Evolutionary conservation across 768 basidiomycete genomes (phyloP).

Genomic region (Leucosporidium creatinivorum): DNA sequence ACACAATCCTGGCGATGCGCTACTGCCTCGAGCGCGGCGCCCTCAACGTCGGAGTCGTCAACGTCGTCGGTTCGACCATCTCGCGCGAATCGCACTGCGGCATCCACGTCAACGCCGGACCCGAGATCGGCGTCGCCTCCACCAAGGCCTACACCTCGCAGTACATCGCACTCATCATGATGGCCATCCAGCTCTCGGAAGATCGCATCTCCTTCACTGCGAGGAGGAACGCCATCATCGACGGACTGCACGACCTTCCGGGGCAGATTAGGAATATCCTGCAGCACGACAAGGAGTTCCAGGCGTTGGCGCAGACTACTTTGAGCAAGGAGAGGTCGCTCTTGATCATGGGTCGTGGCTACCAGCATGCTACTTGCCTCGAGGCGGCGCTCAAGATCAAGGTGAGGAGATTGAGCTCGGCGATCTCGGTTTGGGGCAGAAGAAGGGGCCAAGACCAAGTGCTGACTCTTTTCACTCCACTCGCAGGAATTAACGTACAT

Average conservation of each 20-base stretch:
- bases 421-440: not conserved
- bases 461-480: not conserved
- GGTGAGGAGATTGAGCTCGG: slow-evolving; percentile 61
- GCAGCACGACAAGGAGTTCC: slow-evolving; percentile 63
- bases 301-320: slow-evolving; percentile 68
- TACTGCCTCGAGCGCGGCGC: slow-evolving; percentile 97
- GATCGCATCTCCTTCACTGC: slow-evolving; percentile 89
- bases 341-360: slow-evolving; percentile 94
- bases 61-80: slow-evolving; percentile 95
- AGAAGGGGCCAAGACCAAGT: not conserved
- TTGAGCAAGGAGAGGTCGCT: slow-evolving; percentile 64
- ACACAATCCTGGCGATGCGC: slow-evolving; percentile 89
- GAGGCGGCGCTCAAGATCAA: slow-evolving; percentile 99
- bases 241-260: slow-evolving; percentile 83
- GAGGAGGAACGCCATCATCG: slow-evolving; percentile 86
- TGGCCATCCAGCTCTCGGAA: slow-evolving; percentile 96
- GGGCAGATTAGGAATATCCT: slow-evolving; percentile 81
- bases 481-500: slow-evolving; percentile 4
- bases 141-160: slow-evolving; percentile 90
- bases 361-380: slow-evolving; percentile 96
- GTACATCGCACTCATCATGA: slow-evolving; percentile 95
- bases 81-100: slow-evolving; percentile 92
- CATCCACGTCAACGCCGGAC: slow-evolving; percentile 98
- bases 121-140: slow-evolving; percentile 97
- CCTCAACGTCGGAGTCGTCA: slow-evolving; percentile 87